Evolutionary conservation across 2,329 filamentous ascomycete genomes (phyloP), one percentile per base, ranked within the genome.

Genomic region (Apiospora malaysiana): DNA sequence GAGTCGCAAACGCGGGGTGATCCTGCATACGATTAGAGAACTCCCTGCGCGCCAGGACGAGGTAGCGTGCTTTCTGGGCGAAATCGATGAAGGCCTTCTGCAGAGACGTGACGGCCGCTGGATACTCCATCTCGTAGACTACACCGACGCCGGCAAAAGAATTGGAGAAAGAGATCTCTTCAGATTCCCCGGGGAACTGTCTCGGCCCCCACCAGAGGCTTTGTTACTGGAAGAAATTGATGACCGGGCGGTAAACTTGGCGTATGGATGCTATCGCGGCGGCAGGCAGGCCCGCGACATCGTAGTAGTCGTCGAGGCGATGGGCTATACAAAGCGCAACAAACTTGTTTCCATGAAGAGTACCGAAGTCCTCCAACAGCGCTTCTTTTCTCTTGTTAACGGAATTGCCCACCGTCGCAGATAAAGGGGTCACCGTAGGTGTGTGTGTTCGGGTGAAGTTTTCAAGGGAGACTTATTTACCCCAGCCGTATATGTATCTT

Each of bases 181-280:
- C 8, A n/a, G 23, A 6, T 32, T 32, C 32, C 32, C 32, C 3
- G 6, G 32, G 32, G 47, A 4, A n/a, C 5, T 21, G 4, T 1
- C 8, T 0, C n/a, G 9, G 4, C 1, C n/a, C 2, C 4, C n/a
- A 4, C 0, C 2, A 25, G 12, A 9, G 8, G 40, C 40, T 9
- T 9, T 14, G 8, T 42, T 2, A 2, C 14, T 51, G 49, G 6
- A 6, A 27, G 23, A 51, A 6, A 0, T 16, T 6, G 49, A 27
- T 27, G 23, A 12, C 49, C 2, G 10, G 10, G 12, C 18, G 16
- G 49, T 10, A 16, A 16, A 0, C 12, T 16, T 7, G 14, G 12
- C 5, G 12, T 6, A 51, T 27, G 23, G 12, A 42, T 42, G 40
- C 8, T 42, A 42, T 42, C 40, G 40, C 40, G 9, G 40, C 40